Evolutionary conservation across 2,329 filamentous ascomycete genomes (phyloP).

Genomic region (Samsoniella hepiali): DNA sequence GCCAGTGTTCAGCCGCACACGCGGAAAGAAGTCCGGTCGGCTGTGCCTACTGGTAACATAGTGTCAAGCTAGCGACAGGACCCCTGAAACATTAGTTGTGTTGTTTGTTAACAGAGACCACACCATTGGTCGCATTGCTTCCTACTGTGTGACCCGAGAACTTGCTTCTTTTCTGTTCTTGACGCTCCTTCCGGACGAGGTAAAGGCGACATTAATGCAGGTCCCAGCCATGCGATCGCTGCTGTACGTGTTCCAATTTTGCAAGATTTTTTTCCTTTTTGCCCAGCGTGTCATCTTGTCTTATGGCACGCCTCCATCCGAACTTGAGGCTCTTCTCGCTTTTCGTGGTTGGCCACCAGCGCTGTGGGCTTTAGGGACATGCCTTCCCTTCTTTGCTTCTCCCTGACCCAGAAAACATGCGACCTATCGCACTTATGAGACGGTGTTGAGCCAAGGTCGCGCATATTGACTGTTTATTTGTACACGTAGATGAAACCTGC

Average conservation of each 20-base stretch:
- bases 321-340: too few species aligned
- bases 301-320: too few species aligned
- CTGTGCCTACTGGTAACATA: neutral
- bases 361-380: too few species aligned
- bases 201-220: neutral
- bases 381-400: too few species aligned
- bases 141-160: neutral
- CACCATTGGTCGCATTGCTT: neutral
- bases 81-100: neutral
- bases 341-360: too few species aligned
- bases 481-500: neutral
- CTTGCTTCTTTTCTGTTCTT: slow-evolving; percentile 1
- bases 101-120: neutral
- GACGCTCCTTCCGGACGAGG: neutral
- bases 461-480: neutral
- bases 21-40: neutral
- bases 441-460: too few species aligned
- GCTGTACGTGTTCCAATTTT: neutral
- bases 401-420: too few species aligned
- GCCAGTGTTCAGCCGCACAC: neutral
- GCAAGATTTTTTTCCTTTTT: too few species aligned
- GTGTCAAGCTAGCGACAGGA: neutral
- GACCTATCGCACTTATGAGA: too few species aligned
- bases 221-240: neutral
- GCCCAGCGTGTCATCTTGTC: too few species aligned